Evolutionary conservation across 1,284 basidiomycete genomes (phyloP), one percentile per base, ranked within the genome.

Genomic region (Sparassis latifolia): DNA sequence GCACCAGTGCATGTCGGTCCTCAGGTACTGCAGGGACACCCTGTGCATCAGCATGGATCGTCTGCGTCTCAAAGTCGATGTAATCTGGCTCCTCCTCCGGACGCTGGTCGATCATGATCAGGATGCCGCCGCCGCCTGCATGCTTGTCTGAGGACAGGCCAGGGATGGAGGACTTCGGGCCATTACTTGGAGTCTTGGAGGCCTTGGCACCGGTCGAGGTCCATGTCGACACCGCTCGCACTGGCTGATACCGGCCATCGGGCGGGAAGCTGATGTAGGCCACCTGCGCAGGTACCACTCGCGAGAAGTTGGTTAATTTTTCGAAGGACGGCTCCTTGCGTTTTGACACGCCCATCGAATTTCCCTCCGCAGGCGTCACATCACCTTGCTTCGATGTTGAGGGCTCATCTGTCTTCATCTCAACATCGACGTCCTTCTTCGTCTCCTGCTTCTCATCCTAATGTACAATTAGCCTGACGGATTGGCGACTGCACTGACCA

Each of bases 251-350:
- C 48, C 93, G 81, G 20, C 82, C 76, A 7, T 87, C 84, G 1
- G 75, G 50, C 0, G 92, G 84, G 79, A 97, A 97, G 42, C 79
- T 78, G 62, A 99, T 82, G 69, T 89, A 85, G 27, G 83, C 76
- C 33, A 97, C 74, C 68, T 99, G 97, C 0, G 86, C 82, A 12
- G 96, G 92, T 1, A 90, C 94, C 20, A 98, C 92, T 47, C 97
- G 86, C 10, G 94, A 90, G 64, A 97, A 88, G 74, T 99, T 99
- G 32, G 82, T 72, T 12, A 95, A 72, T 52, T 74, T 79, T 69
- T 96, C 92, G 10, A 77, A 89, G 2, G 77, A 71, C 0, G 91
- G 83, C 63, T 98, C 95, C 65, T 86, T 88, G 62, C 85, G 82
- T n/a, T 35, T 32, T 7, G 31, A 6, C 20, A 20, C 20, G 20